Conservation (phyloP, 2,329 filamentous ascomycete species). For the Ophiocordyceps australis region DNA sequence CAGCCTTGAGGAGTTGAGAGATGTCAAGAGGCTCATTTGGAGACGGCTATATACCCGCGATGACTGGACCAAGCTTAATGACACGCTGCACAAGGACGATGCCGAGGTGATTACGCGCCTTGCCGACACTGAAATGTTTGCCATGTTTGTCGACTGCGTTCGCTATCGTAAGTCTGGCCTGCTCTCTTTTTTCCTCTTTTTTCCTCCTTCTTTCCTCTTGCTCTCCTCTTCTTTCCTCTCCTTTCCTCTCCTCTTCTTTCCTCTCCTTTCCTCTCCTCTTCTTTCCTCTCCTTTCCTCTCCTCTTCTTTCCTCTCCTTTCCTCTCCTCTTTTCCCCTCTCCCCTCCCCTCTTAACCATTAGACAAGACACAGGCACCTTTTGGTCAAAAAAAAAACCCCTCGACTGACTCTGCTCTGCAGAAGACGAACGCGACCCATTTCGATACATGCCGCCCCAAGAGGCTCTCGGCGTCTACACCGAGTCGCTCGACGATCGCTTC, state of each 20-base stretch:
- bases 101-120: conserved; percentile 44
- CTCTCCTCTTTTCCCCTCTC: no score
- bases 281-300: no score
- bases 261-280: no score
- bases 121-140: conserved; percentile 47
- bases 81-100: conserved; percentile 59
- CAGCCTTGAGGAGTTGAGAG: conserved; percentile 35
- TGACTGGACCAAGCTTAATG: conserved; percentile 67
- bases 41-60: conserved; percentile 70
- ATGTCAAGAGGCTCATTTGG: conserved; percentile 56
- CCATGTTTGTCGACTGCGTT: conserved; percentile 45
- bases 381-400: not conserved
- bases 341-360: no score
- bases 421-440: conserved; percentile 22
- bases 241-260: no score
- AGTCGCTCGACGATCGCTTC: conserved; percentile 43
- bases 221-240: no score
- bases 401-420: conserved; percentile 8
- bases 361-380: no score
- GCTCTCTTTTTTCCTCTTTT: no score
- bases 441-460: conserved; percentile 31
- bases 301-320: no score
- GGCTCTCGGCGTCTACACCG: conserved; percentile 39
- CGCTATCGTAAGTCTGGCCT: conserved; percentile 36
- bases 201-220: no score